phyloP scores from a whole-genome alignment of 495 filamentous ascomycete species.

The Clohesyomyces aquaticus region DNA sequence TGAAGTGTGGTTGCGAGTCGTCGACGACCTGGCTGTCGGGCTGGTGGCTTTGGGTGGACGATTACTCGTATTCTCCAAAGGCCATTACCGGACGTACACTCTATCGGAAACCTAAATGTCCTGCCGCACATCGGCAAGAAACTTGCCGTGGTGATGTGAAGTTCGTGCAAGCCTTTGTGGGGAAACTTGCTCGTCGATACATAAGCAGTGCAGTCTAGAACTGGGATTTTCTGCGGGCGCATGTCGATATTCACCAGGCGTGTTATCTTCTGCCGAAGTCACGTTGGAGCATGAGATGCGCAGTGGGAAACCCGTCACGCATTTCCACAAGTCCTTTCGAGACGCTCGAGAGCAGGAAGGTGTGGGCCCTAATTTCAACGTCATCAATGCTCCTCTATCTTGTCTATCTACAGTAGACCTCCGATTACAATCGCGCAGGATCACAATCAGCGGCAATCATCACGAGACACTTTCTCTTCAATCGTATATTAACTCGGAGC shows the following conservation, averaged over 20 bases:
- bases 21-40: slow-evolving; percentile 21
- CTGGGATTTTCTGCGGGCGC: no score
- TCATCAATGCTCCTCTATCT: no score
- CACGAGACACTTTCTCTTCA: not conserved
- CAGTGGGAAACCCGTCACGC: no score
- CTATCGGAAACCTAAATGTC: slow-evolving; percentile 29
- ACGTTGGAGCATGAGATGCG: no score
- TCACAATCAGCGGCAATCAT: not conserved
- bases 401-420: no score
- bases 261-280: no score
- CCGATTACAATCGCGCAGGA: not conserved
- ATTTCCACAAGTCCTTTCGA: no score
- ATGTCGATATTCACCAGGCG: no score
- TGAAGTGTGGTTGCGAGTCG: not conserved
- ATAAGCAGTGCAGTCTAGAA: not conserved
- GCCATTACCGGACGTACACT: not conserved
- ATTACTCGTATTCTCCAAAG: slow-evolving; percentile 6
- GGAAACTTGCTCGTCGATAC: not conserved
- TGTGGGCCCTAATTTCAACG: no score
- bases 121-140: slow-evolving; percentile 8
- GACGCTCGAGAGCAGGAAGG: no score
- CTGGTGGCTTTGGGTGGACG: slow-evolving; percentile 4
- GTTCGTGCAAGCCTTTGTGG: slow-evolving; percentile 6
- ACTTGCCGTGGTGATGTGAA: not conserved
- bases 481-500: not conserved